These are phyloP conservation scores for Dalbergia cochinchinensis DNA, from an alignment of 306 rosid genomes.

Conservation along the genomic window DNA sequence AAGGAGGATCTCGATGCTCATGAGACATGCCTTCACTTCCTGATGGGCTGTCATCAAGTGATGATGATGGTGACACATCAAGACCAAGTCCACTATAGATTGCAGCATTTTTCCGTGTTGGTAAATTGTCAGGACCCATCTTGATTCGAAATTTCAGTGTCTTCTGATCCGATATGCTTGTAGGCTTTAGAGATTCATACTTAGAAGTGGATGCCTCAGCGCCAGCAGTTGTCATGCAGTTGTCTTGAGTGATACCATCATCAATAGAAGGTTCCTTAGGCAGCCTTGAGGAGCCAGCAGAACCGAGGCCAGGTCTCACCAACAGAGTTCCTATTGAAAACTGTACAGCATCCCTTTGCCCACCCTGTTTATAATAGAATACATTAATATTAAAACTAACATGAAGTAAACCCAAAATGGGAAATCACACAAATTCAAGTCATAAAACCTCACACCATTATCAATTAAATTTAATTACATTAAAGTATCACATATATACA, in stretches of 20 bases:
- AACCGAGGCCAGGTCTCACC: constrained; percentile 58
- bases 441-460: constrained; percentile 1
- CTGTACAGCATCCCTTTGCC: constrained; percentile 54
- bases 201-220: constrained; percentile 51
- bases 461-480: constrained; percentile 9
- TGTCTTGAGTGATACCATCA: constrained; percentile 59
- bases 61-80: constrained; percentile 79
- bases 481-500: neutral
- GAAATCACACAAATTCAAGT: neutral
- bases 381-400: constrained; percentile 17
- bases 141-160: constrained; percentile 81
- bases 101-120: constrained; percentile 68
- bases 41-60: constrained; percentile 78
- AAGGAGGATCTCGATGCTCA: constrained; percentile 58
- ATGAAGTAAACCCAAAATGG: constrained; percentile 21
- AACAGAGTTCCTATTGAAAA: constrained; percentile 58
- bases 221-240: constrained; percentile 36
- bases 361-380: constrained; percentile 53
- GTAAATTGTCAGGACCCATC: constrained; percentile 74
- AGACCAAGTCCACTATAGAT: constrained; percentile 94
- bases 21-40: constrained; percentile 79
- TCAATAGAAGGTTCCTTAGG: constrained; percentile 53
- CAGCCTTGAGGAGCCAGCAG: constrained; percentile 60
- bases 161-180: constrained; percentile 62
- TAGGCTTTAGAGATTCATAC: constrained; percentile 51